A percentile compares a stretch with the other conserved stretches of the same genome.
These are phyloP conservation scores for Penicillium corylophilum DNA, from an alignment of 2,329 filamentous ascomycete genomes.

Conservation along the genomic window DNA sequence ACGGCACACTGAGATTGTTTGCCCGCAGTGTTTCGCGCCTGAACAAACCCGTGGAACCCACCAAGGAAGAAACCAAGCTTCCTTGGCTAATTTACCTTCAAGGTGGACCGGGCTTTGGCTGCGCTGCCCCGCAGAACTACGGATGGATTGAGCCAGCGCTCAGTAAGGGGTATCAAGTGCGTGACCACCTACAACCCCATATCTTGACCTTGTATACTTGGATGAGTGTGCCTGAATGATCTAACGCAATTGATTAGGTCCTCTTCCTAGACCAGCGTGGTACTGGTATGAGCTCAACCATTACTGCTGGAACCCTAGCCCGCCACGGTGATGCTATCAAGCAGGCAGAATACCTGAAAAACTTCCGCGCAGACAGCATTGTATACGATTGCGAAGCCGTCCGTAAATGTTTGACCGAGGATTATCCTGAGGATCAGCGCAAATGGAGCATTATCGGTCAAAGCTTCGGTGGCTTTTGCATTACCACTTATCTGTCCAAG, in stretches of 20 bases:
- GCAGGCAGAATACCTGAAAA: conserved; percentile 77
- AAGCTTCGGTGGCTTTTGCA: conserved; percentile 88
- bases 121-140: conserved; percentile 70
- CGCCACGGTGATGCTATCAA: conserved; percentile 61
- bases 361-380: conserved; percentile 86
- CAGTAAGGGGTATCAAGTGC: conserved; percentile 75
- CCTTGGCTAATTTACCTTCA: conserved; percentile 73
- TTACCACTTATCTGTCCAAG: conserved; percentile 78
- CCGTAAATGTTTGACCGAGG: conserved; percentile 68
- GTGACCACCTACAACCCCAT: background rate
- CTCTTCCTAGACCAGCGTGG: conserved; percentile 89
- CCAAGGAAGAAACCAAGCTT: conserved; percentile 50
- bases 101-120: conserved; percentile 81
- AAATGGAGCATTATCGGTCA: conserved; percentile 88
- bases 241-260: conserved; percentile 35
- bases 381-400: conserved; percentile 88
- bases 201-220: background rate
- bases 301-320: conserved; percentile 70
- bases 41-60: conserved; percentile 46
- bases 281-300: conserved; percentile 78
- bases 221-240: background rate
- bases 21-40: conserved; percentile 69
- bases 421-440: conserved; percentile 66
- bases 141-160: conserved; percentile 70
- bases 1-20: conserved; percentile 70